Evolutionary conservation across 2,329 filamentous ascomycete species (phyloP).

Genomic region (Pyrenophora teres): DNA sequence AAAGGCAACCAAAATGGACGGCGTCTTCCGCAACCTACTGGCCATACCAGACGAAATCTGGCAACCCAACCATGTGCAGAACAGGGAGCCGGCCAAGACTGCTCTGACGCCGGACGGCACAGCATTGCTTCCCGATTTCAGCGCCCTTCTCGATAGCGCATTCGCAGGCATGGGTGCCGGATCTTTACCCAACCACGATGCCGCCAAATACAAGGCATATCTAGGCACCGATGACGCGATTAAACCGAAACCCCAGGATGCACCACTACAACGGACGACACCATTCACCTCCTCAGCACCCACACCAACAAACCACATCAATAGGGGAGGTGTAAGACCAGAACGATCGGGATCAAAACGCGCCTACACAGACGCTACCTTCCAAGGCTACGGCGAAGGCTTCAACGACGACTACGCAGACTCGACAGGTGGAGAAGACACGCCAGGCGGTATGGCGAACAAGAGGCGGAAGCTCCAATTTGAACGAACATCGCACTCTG

Average conservation of each 20-base stretch:
- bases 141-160: conserved; percentile 48
- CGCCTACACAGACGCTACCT: conserved; percentile 75
- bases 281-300: conserved; percentile 28
- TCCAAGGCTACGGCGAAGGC: conserved; percentile 74
- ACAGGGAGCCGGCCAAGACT: conserved; percentile 46
- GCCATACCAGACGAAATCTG: conserved; percentile 50
- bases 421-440: conserved; percentile 73
- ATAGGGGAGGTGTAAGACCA: conserved; percentile 59
- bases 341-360: conserved; percentile 73
- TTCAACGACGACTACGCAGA: conserved; percentile 71
- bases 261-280: conserved; percentile 26
- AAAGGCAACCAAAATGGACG: conserved; percentile 52
- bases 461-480: conserved; percentile 45
- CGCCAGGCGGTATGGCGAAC: conserved; percentile 44
- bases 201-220: conserved; percentile 49
- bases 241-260: conserved; percentile 37
- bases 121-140: conserved; percentile 28
- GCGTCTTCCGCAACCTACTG: conserved; percentile 42
- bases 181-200: conserved; percentile 48
- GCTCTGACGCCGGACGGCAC: conserved; percentile 37
- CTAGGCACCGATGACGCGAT: conserved; percentile 52
- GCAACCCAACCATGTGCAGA: conserved; percentile 45
- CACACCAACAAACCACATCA: conserved; percentile 43
- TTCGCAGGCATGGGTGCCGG: conserved; percentile 50
- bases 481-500: conserved; percentile 41